Evolutionary conservation across 805 yeast species (phyloP).

Genomic region (Sugiyamaella boreocaroliniensis): DNA sequence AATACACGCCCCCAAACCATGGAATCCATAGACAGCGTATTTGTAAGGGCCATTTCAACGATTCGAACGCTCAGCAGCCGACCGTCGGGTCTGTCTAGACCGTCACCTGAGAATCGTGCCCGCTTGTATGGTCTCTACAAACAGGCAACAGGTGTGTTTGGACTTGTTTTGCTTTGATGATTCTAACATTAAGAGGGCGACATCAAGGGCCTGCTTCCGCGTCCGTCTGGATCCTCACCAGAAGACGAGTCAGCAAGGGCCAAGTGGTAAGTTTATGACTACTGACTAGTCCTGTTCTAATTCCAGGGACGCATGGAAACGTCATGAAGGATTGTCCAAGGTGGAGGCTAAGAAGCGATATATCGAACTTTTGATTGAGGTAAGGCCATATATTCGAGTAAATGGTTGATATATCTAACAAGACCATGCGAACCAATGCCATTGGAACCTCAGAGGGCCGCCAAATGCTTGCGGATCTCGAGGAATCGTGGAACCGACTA

Average conservation of each 20-base stretch:
- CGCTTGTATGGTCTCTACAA: conserved; percentile 75
- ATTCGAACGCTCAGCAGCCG: conserved; percentile 64
- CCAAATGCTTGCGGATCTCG: conserved; percentile 60
- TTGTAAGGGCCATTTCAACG: conserved; percentile 75
- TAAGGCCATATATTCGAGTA: neutral
- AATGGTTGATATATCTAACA: neutral
- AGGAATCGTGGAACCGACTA: conserved; percentile 54
- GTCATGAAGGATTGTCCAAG: conserved; percentile 58
- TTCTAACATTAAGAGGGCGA: conserved; percentile 50
- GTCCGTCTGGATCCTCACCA: conserved; percentile 53
- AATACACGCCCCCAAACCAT: conserved; percentile 5
- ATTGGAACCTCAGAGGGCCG: conserved; percentile 60
- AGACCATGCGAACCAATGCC: conserved; percentile 63
- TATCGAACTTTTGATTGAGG: conserved; percentile 56
- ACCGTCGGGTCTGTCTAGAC: conserved; percentile 62
- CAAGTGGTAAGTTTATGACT: conserved; percentile 44
- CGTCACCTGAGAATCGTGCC: conserved; percentile 64
- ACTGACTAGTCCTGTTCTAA: neutral
- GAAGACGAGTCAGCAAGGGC: conserved; percentile 63
- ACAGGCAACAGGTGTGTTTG: conserved; percentile 58
- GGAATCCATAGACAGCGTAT: conserved; percentile 53
- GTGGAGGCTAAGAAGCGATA: conserved; percentile 71
- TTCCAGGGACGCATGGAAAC: conserved; percentile 65
- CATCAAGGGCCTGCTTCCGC: conserved; percentile 57
- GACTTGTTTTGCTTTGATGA: neutral